Evolutionary conservation across 2,329 filamentous ascomycete genomes (phyloP).

Genomic region (Fusarium heterosporum): DNA sequence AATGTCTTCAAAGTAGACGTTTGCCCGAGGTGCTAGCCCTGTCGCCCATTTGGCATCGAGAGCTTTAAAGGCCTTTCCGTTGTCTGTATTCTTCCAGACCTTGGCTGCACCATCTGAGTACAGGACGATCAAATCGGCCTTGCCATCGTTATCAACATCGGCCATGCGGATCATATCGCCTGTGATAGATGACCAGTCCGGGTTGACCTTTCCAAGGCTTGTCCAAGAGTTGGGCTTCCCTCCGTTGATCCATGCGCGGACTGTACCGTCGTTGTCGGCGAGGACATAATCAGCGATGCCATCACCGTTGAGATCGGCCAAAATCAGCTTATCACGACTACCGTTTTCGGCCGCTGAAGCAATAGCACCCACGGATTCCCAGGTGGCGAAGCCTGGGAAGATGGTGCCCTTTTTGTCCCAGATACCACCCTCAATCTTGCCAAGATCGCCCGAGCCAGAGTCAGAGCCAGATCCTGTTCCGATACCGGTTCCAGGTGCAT

Average conservation of each 20-base stretch:
- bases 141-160: slow-evolving; percentile 30
- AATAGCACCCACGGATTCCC: slow-evolving; percentile 16
- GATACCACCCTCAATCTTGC: neutral
- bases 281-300: slow-evolving; percentile 27
- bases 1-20: slow-evolving; percentile 23
- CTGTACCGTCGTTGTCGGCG: slow-evolving; percentile 1
- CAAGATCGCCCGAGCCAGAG: slow-evolving; percentile 3
- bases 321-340: slow-evolving; percentile 3
- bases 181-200: slow-evolving; percentile 10
- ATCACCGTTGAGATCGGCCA: slow-evolving; percentile 26
- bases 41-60: slow-evolving; percentile 24
- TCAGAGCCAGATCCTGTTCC: too few relatives aligned
- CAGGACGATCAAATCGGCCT: slow-evolving; percentile 19
- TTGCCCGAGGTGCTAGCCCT: slow-evolving; percentile 7
- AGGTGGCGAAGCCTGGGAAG: slow-evolving; percentile 20
- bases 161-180: slow-evolving; percentile 28
- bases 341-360: neutral
- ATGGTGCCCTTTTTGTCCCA: slow-evolving; percentile 22
- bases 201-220: slow-evolving; percentile 14
- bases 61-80: slow-evolving; percentile 10
- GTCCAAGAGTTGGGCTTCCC: slow-evolving; percentile 24
- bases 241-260: slow-evolving; percentile 26
- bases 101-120: slow-evolving; percentile 26
- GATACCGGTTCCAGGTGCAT: neutral
- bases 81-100: slow-evolving; percentile 26